Base-by-base conservation (phyloP, 2,329 filamentous ascomycete species). In the Aspergillus carbonarius region DNA sequence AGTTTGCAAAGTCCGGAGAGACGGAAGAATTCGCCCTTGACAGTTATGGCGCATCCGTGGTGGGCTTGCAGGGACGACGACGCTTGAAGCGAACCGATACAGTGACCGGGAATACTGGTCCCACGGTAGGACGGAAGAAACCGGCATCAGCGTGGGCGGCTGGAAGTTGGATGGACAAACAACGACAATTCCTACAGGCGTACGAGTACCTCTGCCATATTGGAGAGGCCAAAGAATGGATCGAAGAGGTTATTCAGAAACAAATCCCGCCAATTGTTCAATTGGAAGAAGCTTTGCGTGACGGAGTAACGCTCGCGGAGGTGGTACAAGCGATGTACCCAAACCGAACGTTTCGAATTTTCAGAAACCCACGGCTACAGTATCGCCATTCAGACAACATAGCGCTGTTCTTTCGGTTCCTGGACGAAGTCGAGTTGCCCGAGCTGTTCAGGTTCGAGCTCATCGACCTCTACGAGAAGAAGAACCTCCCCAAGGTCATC, bases 141-240 rank as follows among this genome's bases (percentile, higher is more conserved):
- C 80, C 78, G 57, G 81, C 77, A 25, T 91, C 88, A 65, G 84
- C 87, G 50, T 95, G 92, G 88, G 86, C 91, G 63, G 88, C 88
- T 18, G 86, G 90, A 51, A 96, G 93, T 72, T 99, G 95, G 95
- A 99, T 99, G 93, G 95, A 99, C 74, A 95, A 96, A 72, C 93
- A 99, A 73, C 86, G 95, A 25, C 93, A 98, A 73, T 98, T 97
- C 70, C 79, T 99, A 54, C 91, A 96, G 75, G 95, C 95, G 6
- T 99, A 99, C 72, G 95, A 99, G 74, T 99, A 99, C 73, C 88
- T 99, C 37, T 99, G 95, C 73, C 95, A 99, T 72, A 98, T 99
- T 65, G 95, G 95, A 73, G 95, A 99, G 79, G 95, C 95, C 20
- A 98, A 98, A 73, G 93, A 98, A 76, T 99, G 95, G 95, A 96